Conservation (phyloP, 768 basidiomycete species). For the Rossbeevera mucosa region DNA sequence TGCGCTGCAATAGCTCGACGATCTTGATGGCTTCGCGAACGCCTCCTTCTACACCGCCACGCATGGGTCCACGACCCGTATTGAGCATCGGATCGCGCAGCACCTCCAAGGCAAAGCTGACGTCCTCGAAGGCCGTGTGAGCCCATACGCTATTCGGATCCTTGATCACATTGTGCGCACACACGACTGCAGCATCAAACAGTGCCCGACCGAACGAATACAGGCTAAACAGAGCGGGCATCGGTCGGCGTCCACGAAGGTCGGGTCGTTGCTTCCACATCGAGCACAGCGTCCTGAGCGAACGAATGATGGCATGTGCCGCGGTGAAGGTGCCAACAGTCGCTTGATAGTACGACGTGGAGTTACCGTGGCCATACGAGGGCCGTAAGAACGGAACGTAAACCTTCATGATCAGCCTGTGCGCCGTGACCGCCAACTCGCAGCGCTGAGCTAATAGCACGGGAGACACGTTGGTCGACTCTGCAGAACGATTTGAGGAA, state of each 20-base stretch:
- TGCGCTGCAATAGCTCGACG: slow-evolving; percentile 37
- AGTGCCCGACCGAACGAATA: slow-evolving; percentile 59
- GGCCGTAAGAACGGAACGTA: slow-evolving; percentile 64
- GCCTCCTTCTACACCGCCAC: slow-evolving; percentile 31
- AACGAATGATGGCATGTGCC: slow-evolving; percentile 58
- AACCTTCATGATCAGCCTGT: slow-evolving; percentile 56
- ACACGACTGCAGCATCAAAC: slow-evolving; percentile 62
- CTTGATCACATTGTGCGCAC: slow-evolving; percentile 57
- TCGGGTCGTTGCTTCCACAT: slow-evolving; percentile 36
- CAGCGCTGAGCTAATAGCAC: slow-evolving; percentile 48
- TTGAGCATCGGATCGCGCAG: slow-evolving; percentile 34
- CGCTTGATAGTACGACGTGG: slow-evolving; percentile 45
- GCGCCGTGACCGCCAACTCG: slow-evolving; percentile 57
- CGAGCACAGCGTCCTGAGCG: slow-evolving; percentile 40
- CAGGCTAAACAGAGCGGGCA: slow-evolving; percentile 49
- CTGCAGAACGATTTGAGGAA: slow-evolving; percentile 9
- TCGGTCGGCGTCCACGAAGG: slow-evolving; percentile 29
- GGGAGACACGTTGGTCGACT: slow-evolving; percentile 26
- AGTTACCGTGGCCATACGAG: slow-evolving; percentile 21
- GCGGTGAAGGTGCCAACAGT: slow-evolving; percentile 57
- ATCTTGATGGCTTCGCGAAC: slow-evolving; percentile 38
- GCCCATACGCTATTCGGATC: slow-evolving; percentile 47
- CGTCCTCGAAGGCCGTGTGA: slow-evolving; percentile 43
- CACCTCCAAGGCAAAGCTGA: slow-evolving; percentile 42
- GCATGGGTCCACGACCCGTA: slow-evolving; percentile 30